These are phyloP conservation scores for Geotrichum australiense DNA, from an alignment of 1,139 yeast species.

Conservation along the genomic window DNA sequence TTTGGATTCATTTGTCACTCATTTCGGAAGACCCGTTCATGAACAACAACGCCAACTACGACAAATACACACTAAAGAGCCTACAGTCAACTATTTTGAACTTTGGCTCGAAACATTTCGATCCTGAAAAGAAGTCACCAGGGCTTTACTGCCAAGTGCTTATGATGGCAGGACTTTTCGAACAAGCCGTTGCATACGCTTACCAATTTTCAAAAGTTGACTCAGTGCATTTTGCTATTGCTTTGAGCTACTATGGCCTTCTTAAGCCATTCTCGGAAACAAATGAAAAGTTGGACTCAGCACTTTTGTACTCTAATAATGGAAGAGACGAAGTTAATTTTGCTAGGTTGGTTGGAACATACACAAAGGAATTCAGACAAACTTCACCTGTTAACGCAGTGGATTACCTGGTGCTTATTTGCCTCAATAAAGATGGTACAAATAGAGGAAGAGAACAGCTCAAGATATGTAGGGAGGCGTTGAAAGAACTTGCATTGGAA, in stretches of 20 bases:
- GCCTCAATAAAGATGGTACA: conserved; percentile 40
- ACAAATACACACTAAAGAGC: conserved; percentile 64
- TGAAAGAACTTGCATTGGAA: conserved; percentile 76
- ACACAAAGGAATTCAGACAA: conserved; percentile 73
- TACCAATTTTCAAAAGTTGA: conserved; percentile 69
- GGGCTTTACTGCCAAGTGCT: conserved; percentile 66
- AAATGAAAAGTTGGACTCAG: background rate
- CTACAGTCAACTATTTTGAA: conserved; percentile 61
- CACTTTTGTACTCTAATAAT: conserved; percentile 19
- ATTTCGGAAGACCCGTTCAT: conserved; percentile 48
- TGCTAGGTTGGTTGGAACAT: conserved; percentile 36
- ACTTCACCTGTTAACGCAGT: conserved; percentile 88
- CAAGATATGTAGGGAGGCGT: conserved; percentile 65
- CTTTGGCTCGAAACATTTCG: conserved; percentile 69
- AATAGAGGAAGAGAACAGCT: conserved; percentile 30
- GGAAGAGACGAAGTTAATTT: conserved; percentile 31
- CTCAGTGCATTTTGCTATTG: conserved; percentile 85
- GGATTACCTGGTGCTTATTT: conserved; percentile 72
- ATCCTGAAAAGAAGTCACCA: conserved; percentile 56
- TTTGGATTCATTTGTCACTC: conserved; percentile 84
- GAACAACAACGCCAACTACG: conserved; percentile 50
- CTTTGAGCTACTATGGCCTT: conserved; percentile 68
- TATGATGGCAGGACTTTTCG: conserved; percentile 72
- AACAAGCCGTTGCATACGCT: conserved; percentile 67
- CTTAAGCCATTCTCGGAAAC: conserved; percentile 41